Base-by-base conservation (phyloP, 140 eudicot genomes). In the Cichorium intybus region DNA sequence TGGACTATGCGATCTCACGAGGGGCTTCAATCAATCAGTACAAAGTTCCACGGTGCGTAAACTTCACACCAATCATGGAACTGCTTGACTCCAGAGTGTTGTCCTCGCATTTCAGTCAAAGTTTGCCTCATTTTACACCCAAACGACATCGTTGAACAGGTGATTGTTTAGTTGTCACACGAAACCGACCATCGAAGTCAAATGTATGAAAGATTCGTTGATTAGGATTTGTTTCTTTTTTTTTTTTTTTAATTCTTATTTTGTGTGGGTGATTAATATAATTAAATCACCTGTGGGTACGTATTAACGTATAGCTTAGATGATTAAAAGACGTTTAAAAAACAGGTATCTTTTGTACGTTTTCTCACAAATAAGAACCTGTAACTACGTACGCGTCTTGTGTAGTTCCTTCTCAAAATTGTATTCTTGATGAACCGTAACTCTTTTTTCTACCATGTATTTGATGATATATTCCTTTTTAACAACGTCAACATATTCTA, bases 21-120 rank as follows among this genome's bases (percentile, higher is more conserved):
- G 96, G 96, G 5, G 96, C 96, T 9, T 88, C 96, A 0, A 88
- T 88, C 7, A 88, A 88, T 18, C 96, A 88, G 48, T 88, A 88
- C 64, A 88, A 88, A 66, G 96, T 80, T 22, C 96, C 96, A 17
- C 74, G 96, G 69, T 88, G 96, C 54, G 96, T 88, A 20, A 88
- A 64, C 60, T 88, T 80, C 35, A 82, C 96, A 24, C 96, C 96
- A 10, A 85, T 88, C 31, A 73, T 77, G 89, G 96, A 88, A 50
- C 83, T 88, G 14, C 87, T 88, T 34, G 96, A 88, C 89, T 85
- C 96, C 64, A 75, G 96, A 70, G 94, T 88, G 43, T 59, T 85
- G 59, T 88, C 96, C 33, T 28, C 81, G 1, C 85, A 85, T 77
- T 88, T 88, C 59, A 88, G 96, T 72, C 85, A 82, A 71, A 56